phyloP scores from a whole-genome alignment of 176 grass and related monocot genomes.

The Aegilops speltoides region DNA sequence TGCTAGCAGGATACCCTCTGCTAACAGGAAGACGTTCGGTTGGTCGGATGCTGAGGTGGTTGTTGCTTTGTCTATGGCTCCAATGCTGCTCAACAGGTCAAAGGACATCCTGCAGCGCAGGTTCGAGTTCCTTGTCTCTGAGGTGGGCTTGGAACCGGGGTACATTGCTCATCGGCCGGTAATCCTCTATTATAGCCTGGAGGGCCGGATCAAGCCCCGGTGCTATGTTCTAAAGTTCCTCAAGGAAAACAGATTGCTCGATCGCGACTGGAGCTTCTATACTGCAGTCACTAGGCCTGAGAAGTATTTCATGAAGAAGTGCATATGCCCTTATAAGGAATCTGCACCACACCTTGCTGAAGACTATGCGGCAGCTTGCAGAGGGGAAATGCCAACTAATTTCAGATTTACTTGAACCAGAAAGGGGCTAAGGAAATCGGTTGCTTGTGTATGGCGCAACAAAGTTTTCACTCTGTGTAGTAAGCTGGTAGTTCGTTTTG shows the following conservation, averaged over 20 bases:
- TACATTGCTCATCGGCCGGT: neutral
- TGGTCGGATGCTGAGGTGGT: neutral
- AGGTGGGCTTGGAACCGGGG: neutral
- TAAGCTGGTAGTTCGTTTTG: neutral
- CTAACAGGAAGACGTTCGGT: neutral
- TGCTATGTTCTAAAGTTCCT: neutral
- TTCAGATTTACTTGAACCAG: neutral
- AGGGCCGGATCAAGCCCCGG: constrained; percentile 30
- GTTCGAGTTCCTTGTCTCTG: neutral
- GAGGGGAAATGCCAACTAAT: neutral
- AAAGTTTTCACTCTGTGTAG: too few species aligned
- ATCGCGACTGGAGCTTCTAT: too few species aligned
- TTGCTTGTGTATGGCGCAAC: too few species aligned
- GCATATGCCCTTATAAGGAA: constrained; percentile 20
- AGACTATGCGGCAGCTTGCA: neutral
- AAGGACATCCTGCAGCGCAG: neutral
- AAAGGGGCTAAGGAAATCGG: too few species aligned
- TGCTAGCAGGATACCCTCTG: too few species aligned
- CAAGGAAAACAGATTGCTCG: constrained; percentile 19
- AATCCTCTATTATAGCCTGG: constrained; percentile 23
- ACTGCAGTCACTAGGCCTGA: neutral
- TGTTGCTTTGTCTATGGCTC: neutral
- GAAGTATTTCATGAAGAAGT: neutral
- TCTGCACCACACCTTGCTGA: neutral
- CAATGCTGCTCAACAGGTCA: neutral